These are phyloP conservation scores for Acanthamoeba healyi DNA, from an alignment of 208 protist genomes.

Conservation along the genomic window DNA sequence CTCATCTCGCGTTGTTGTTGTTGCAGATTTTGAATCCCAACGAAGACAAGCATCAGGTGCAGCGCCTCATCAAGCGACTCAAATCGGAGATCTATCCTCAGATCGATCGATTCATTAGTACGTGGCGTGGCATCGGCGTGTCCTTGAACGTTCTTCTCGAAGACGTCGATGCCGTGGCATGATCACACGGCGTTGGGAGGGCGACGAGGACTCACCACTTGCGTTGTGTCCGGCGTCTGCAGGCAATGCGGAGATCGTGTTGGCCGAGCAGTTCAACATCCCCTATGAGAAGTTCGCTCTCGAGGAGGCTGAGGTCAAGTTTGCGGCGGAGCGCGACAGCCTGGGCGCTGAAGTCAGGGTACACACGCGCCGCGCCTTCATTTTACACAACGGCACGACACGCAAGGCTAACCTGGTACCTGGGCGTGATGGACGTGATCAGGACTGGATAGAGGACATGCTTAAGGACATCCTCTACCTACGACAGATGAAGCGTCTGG, in stretches of 20 bases:
- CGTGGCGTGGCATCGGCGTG: too few relatives aligned
- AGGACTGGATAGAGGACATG: slow-evolving; percentile 63
- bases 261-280: slow-evolving; percentile 60
- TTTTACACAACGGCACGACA: too few relatives aligned
- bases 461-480: slow-evolving; percentile 66
- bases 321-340: not conserved
- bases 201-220: too few relatives aligned
- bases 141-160: too few relatives aligned
- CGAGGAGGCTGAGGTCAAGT: slow-evolving; percentile 22
- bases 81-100: slow-evolving; percentile 55
- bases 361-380: not conserved
- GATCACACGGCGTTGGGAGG: too few relatives aligned
- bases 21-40: slow-evolving; percentile 39
- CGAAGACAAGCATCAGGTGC: slow-evolving; percentile 55
- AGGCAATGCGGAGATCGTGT: slow-evolving; percentile 48
- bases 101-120: slow-evolving; percentile 56
- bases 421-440: not conserved
- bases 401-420: not conserved
- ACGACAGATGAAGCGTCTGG: slow-evolving; percentile 47
- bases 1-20: not conserved
- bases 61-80: slow-evolving; percentile 56
- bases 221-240: not conserved
- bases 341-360: not conserved
- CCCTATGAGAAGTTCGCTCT: slow-evolving; percentile 14
- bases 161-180: too few relatives aligned